These are phyloP conservation scores for Diplodia corticola DNA, from an alignment of 2,329 filamentous ascomycete species.

Conservation along the genomic window DNA sequence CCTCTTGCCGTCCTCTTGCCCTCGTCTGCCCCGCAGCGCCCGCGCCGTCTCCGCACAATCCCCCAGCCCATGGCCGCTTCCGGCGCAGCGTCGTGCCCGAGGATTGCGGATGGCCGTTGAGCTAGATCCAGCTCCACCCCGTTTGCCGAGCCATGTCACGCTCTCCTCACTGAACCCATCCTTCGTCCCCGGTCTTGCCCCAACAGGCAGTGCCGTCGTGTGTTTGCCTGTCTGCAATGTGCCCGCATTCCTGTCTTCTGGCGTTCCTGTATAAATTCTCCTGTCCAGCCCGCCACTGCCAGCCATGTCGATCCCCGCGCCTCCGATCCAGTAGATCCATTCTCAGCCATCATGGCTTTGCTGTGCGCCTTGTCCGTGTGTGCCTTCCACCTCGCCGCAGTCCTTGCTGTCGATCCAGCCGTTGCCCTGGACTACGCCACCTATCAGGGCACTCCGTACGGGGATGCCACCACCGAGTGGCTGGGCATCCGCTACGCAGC, in stretches of 20 bases:
- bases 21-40: slow-evolving; percentile 12
- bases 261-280: slow-evolving; percentile 13
- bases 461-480: slow-evolving; percentile 66
- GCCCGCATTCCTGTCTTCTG: background rate
- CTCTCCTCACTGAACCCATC: background rate
- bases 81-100: background rate
- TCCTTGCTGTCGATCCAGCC: slow-evolving; percentile 34
- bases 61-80: background rate
- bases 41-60: slow-evolving; percentile 3
- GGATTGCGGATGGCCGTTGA: background rate
- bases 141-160: background rate
- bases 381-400: slow-evolving; percentile 22
- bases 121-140: background rate
- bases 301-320: background rate
- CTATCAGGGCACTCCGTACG: slow-evolving; percentile 59
- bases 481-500: slow-evolving; percentile 73
- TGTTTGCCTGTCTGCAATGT: background rate
- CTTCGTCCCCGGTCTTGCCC: background rate
- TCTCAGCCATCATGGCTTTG: background rate
- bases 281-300: background rate
- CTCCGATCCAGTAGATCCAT: background rate
- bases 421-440: slow-evolving; percentile 66
- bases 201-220: background rate
- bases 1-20: too few species aligned
- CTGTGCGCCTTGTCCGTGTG: background rate